Evolutionary conservation across 139 green algal species (phyloP).

Genomic region (Penium margaritaceum): DNA sequence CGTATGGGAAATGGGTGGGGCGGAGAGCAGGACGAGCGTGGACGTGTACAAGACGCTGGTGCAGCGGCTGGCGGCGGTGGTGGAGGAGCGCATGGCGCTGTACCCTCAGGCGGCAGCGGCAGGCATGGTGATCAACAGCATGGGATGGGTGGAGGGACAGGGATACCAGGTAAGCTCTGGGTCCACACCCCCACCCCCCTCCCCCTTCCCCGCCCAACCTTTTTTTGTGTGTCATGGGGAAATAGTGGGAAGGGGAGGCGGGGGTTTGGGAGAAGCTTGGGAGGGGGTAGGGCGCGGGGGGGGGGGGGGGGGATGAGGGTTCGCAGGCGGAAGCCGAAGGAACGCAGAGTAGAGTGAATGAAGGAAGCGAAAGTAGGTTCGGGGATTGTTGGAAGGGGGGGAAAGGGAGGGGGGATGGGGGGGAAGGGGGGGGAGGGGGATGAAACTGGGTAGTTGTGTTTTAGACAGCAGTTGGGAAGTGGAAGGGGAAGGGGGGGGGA

Average conservation of each 20-base stretch:
- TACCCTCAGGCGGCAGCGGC: constrained; percentile 50
- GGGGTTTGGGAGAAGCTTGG: too few species aligned
- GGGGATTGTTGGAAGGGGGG: too few species aligned
- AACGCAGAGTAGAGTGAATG: too few species aligned
- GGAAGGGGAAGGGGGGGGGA: not conserved
- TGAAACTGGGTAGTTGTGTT: not conserved
- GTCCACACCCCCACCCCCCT: not conserved
- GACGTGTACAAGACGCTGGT: constrained; percentile 70
- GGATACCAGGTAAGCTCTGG: constrained; percentile 65
- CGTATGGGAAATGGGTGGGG: not conserved
- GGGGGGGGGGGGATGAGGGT: too few species aligned
- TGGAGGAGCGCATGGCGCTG: constrained; percentile 55
- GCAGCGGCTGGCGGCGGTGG: constrained; percentile 63
- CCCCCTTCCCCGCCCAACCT: not conserved
- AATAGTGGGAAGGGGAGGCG: too few species aligned
- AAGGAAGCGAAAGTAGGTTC: too few species aligned
- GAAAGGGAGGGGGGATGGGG: too few species aligned
- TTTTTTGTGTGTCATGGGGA: too few species aligned
- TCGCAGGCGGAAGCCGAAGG: too few species aligned
- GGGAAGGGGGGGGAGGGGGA: too few species aligned
- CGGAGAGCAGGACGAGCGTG: constrained; percentile 25
- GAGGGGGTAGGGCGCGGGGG: too few species aligned
- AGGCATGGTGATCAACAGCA: constrained; percentile 84
- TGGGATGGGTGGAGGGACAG: constrained; percentile 82
- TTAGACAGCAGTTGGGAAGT: not conserved